phyloP scores from a whole-genome alignment of 371 early-diverging fungal genomes.

The Cokeromyces recurvatus region DNA sequence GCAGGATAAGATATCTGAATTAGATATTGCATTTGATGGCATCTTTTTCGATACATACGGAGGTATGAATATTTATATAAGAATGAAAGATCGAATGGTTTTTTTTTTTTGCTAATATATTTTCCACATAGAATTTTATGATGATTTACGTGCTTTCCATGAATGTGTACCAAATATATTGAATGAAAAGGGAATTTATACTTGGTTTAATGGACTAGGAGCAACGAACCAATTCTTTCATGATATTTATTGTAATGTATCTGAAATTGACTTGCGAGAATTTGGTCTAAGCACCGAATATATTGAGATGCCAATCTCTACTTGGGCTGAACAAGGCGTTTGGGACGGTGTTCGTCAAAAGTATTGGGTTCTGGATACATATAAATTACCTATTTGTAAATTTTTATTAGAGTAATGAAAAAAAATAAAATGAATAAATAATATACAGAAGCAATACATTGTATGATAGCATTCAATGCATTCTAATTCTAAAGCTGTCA shows the following conservation, averaged over 20 bases:
- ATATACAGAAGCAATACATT: too few species aligned
- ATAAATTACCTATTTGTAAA: slow-evolving; percentile 74
- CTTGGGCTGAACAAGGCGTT: slow-evolving; percentile 71
- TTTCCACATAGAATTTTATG: slow-evolving; percentile 85
- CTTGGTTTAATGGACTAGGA: slow-evolving; percentile 93
- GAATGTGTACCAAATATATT: slow-evolving; percentile 77
- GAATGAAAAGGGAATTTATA: slow-evolving; percentile 75
- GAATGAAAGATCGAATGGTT: too few species aligned
- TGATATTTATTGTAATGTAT: slow-evolving; percentile 87
- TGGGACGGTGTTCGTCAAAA: slow-evolving; percentile 85
- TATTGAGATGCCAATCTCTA: slow-evolving; percentile 62
- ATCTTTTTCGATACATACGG: slow-evolving; percentile 95
- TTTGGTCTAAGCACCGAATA: slow-evolving; percentile 76
- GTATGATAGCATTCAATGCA: too few species aligned
- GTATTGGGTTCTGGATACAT: slow-evolving; percentile 81
- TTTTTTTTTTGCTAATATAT: too few species aligned
- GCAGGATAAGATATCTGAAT: slow-evolving; percentile 83
- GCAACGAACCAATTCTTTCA: slow-evolving; percentile 93
- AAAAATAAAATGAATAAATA: too few species aligned
- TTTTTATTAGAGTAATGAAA: slow-evolving; percentile 24
- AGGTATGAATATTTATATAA: slow-evolving; percentile 16
- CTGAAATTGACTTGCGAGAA: slow-evolving; percentile 74
- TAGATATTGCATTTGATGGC: slow-evolving; percentile 74
- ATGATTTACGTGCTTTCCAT: slow-evolving; percentile 85
- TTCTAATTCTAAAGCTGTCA: too few species aligned